Conservation (phyloP, 805 yeast species). For the Candida germanica region DNA sequence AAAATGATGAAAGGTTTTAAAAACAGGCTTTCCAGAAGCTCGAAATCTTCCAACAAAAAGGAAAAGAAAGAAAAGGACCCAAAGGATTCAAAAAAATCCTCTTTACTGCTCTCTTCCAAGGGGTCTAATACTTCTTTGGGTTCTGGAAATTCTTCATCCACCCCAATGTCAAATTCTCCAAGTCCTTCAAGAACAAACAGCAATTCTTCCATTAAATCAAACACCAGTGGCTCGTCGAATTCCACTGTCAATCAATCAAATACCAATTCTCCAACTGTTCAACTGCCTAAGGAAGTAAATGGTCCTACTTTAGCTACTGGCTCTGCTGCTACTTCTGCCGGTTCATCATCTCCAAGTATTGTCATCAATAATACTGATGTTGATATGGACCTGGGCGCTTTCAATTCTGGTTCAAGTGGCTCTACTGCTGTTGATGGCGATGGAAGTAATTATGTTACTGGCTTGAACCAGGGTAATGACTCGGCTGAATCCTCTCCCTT, state of each 20-base stretch:
- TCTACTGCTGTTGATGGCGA: no score
- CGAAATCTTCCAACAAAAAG: slow-evolving; percentile 29
- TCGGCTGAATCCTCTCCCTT: slow-evolving; percentile 4
- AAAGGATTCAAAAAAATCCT: slow-evolving; percentile 13
- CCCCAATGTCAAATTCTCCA: slow-evolving; percentile 29
- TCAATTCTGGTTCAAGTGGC: background rate
- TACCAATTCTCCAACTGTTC: slow-evolving; percentile 17
- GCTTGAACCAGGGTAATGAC: background rate
- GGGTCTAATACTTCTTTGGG: slow-evolving; percentile 15
- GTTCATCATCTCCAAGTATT: slow-evolving; percentile 11
- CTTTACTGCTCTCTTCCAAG: slow-evolving; percentile 1
- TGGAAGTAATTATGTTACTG: background rate
- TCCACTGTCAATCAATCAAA: slow-evolving; percentile 12
- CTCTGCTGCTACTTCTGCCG: background rate
- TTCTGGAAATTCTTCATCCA: slow-evolving; percentile 18
- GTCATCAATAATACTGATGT: slow-evolving; percentile 9
- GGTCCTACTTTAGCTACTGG: slow-evolving; percentile 1
- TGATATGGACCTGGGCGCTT: slow-evolving; percentile 15
- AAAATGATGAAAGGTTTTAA: slow-evolving; percentile 48
- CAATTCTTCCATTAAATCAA: slow-evolving; percentile 23
- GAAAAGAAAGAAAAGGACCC: slow-evolving; percentile 33
- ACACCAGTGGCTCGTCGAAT: slow-evolving; percentile 11
- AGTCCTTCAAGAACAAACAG: slow-evolving; percentile 32
- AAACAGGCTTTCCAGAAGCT: slow-evolving; percentile 42
- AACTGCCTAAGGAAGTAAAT: slow-evolving; percentile 12